Base-by-base conservation (phyloP, 2,329 filamentous ascomycete species). In the Aspergillus awamori region DNA sequence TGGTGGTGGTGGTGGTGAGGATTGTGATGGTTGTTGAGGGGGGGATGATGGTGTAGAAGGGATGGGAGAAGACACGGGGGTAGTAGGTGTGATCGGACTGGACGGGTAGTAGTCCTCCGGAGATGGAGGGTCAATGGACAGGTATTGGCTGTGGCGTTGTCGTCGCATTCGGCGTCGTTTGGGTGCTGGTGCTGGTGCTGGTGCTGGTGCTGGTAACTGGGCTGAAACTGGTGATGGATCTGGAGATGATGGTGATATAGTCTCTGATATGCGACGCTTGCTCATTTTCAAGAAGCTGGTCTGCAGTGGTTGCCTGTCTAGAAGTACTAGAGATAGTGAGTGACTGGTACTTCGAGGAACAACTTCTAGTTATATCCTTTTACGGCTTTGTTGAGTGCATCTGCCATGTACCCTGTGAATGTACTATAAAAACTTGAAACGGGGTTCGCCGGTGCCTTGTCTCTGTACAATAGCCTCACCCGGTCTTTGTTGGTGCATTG, bases 341-440 rank as follows among this genome's bases (percentile, higher is more conserved):
- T 20, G 17, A 8, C 6, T 13, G 28, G 5, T 7, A 39, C 33
- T 36, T 36, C 33, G 33, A 36, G 36, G 38, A 26, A 26, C 13
- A 45, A n/a, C 1, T 20, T 8, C 24, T 24, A 17, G 24, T 43
- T 55, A 55, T 55, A 55, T 17, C 11, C 4, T 17, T 4, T 4
- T 2, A 15, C 22, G 8, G 11, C 53, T 55, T 55, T 55, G 38
- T 55, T 20, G 38, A 8, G 17, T n/a, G 2, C 15, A 8, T 26
- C 15, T 30, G 30, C 26, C 30, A 49, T 49, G 15, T 24, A 49
- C 24, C 20, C 20, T n/a, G 20, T 6, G 17, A 5, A 3, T 8
- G 8, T 24, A 15, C 53, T 56, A 56, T 56, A 36, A 56, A 47
- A 47, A 56, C 39, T 36, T 26, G 53, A 56, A 56, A 56, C 39